Conservation (phyloP, 2,329 filamentous ascomycete genomes). For the Fusarium verrucosum region DNA sequence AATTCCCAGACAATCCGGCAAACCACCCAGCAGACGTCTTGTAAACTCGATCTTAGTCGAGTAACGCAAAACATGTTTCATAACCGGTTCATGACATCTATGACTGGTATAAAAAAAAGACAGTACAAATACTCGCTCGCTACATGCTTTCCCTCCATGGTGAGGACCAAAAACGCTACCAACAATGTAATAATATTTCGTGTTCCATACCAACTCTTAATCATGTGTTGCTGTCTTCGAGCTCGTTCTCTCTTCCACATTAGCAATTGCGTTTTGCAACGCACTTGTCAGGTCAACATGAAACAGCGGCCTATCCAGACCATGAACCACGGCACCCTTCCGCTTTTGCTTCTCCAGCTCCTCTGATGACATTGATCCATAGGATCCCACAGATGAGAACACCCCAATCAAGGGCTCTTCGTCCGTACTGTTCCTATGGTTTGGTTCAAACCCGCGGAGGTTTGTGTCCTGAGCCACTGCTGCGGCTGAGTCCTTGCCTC, state of each 20-base stretch:
- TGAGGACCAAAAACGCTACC: background rate
- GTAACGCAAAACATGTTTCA: background rate
- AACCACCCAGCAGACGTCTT: background rate
- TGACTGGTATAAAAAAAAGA: background rate
- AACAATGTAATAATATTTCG: background rate
- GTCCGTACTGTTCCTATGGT: constrained; percentile 49
- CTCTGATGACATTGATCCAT: constrained; percentile 32
- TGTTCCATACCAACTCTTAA: background rate
- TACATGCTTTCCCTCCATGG: background rate
- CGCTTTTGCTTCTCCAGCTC: constrained; percentile 53
- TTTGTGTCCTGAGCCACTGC: constrained; percentile 71
- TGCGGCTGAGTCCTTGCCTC: constrained; percentile 75
- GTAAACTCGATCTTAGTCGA: background rate
- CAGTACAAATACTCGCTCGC: constrained; percentile 2
- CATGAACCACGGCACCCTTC: constrained; percentile 75
- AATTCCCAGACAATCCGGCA: too few species aligned
- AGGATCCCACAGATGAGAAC: constrained; percentile 9
- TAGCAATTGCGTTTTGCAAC: constrained; percentile 85
- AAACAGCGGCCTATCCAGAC: constrained; percentile 91
- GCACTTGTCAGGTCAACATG: constrained; percentile 92
- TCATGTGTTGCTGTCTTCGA: constrained; percentile 22
- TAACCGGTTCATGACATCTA: background rate
- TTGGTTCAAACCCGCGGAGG: constrained; percentile 50
- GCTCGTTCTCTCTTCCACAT: constrained; percentile 68
- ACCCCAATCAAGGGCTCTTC: constrained; percentile 50